Base-by-base conservation (phyloP, 2,329 filamentous ascomycete genomes). In the Alternaria angustiovoidea region DNA sequence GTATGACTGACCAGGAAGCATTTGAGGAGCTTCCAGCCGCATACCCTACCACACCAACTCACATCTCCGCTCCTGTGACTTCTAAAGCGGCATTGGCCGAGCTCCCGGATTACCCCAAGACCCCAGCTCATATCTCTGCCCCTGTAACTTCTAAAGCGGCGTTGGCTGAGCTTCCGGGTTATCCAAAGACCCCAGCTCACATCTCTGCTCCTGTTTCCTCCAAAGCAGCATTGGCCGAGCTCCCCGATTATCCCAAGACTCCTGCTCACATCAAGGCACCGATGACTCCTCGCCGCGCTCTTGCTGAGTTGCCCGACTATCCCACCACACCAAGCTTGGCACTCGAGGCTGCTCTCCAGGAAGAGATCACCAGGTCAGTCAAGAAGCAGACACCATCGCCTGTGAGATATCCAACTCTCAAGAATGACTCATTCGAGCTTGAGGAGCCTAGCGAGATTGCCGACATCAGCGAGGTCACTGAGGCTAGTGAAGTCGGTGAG, bases 301-400 rank as follows among this genome's bases (percentile, higher is more conserved):
- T 73, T n/a, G 64, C 61, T 56, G 69, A 73, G 43, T 56, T 73
- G 4, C 68, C 70, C 39, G 53, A 59, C 24, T 71, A 69, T 46
- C 69, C 69, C 12, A 68, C 63, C 26, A 72, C 68, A 9, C 70
- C 70, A 34, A 64, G 68, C 2, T 43, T 68, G 49, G 68, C 63
- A 6, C 64, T 71, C n/a, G 70, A 72, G 51, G 64, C 66, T 43
- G 70, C 70, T 16, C 62, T 72, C 14, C 70, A 72, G 34, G 67
- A 69, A 46, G 68, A 72, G 54, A 72, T 71, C 44, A 63, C 57
- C 16, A 64, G 67, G 24, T 72, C 70, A 4, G 63, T 69, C 28
- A 72, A 71, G 64, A 72, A 71, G 57, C 67, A 71, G 47, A 68
- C 66, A 2, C 68, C 67, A 4, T 71, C 70, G 9, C 68, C 68